Conservation (phyloP, 1,139 yeast species). For the Arxiozyma slooffiae region DNA sequence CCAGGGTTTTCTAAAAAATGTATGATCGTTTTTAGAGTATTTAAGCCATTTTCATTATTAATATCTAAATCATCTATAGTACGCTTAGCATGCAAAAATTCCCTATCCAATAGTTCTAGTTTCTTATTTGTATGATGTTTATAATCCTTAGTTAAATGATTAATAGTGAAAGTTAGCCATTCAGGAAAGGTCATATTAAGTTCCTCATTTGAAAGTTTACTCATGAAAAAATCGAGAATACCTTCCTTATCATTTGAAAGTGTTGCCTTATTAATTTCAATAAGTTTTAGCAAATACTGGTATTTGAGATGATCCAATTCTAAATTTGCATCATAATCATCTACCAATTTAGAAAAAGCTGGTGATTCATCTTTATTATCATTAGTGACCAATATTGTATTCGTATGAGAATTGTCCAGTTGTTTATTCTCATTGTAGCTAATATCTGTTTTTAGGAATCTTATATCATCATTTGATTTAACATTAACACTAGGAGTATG, state of each 20-base stretch:
- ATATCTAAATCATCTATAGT: constrained; percentile 10
- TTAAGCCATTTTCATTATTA: constrained; percentile 16
- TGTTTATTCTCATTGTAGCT: neutral
- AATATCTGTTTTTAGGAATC: neutral
- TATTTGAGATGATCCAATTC: constrained; percentile 10
- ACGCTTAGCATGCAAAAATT: constrained; percentile 11
- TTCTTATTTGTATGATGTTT: constrained; percentile 33
- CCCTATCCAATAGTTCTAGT: constrained; percentile 25
- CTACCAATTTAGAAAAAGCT: neutral
- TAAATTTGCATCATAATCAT: neutral
- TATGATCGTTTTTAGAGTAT: neutral
- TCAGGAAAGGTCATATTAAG: constrained; percentile 58
- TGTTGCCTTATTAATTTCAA: constrained; percentile 21
- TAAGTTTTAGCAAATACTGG: constrained; percentile 21
- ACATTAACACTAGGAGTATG: neutral
- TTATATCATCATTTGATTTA: neutral
- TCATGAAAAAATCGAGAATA: constrained; percentile 49
- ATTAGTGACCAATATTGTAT: neutral
- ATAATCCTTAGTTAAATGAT: constrained; percentile 15
- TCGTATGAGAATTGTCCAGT: neutral
- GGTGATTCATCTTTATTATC: neutral
- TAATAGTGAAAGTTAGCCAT: constrained; percentile 46
- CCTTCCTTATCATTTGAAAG: constrained; percentile 55
- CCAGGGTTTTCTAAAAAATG: neutral
- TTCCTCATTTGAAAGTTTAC: constrained; percentile 62